Evolutionary conservation across 306 rosid species (phyloP), one percentile per base, ranked within the genome.

Genomic region (Echinosophora koreensis): DNA sequence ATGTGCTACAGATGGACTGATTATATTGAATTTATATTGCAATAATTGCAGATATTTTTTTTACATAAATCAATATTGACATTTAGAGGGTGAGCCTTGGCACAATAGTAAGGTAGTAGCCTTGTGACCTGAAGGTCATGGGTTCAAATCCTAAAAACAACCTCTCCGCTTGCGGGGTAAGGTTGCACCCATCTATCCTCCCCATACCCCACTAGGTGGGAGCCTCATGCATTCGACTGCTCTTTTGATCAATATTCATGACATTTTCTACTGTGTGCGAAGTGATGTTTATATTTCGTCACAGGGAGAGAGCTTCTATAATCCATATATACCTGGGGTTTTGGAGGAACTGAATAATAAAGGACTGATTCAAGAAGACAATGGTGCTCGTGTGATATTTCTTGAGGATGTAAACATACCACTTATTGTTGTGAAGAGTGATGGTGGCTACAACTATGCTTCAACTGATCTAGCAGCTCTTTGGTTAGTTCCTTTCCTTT

Each of bases 281-380:
- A 70, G 49, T 77, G 66, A 59, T 71, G 66, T 39, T 30, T 75
- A 63, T 69, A 57, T 52, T 80, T 84, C 74, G 49, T 86, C 73
- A 57, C 90, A 96, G 99, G 99, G 99, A 74, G 99, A 96, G 80
- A 96, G 99, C 89, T 92, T 88, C 86, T 96, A 88, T 78, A 89
- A 91, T 86, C 94, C 97, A 51, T 88, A 72, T 84, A 96, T 96
- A 60, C 93, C 98, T 39, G 89, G 79, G 66, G 91, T 84, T 80
- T 80, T 96, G 79, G 87, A 91, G 77, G 87, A 86, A 60, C 82
- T 96, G 85, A 83, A 79, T 71, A 79, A 77, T 37, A 77, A 87
- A 81, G 96, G 93, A 74, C 57, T 92, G 62, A 73, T 96, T 80
- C 89, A 89, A 84, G 99, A 92, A 15, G 87, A 93, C 34, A 71